Evolutionary conservation across 768 basidiomycete genomes (phyloP).

Genomic region (Podaxis sp.): DNA sequence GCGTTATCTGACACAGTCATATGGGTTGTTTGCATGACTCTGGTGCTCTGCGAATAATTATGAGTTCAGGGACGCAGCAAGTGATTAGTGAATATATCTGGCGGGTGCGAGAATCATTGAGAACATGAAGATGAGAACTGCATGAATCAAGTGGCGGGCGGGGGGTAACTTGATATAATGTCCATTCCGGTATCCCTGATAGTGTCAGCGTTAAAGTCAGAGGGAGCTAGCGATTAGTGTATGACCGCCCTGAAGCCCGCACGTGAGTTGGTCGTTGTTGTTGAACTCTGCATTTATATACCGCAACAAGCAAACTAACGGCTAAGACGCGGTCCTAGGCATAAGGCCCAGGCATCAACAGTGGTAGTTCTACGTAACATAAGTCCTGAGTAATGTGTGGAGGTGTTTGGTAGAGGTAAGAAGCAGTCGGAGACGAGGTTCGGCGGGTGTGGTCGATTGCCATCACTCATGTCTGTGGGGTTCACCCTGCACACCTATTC

Average conservation of each 20-base stretch:
- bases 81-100: not conserved
- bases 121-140: not conserved
- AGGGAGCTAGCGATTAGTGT: not conserved
- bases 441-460: too few relatives aligned
- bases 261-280: not conserved
- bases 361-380: too few relatives aligned
- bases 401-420: too few relatives aligned
- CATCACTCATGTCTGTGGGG: not conserved
- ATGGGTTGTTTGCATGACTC: not conserved
- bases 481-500: not conserved
- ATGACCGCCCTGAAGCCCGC: not conserved
- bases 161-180: not conserved
- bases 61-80: not conserved
- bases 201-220: not conserved
- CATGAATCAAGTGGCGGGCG: not conserved
- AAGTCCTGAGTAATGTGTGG: too few relatives aligned
- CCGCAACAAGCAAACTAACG: too few relatives aligned
- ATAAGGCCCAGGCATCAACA: too few relatives aligned
- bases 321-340: too few relatives aligned
- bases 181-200: not conserved
- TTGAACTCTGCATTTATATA: too few relatives aligned
- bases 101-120: not conserved
- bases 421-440: too few relatives aligned
- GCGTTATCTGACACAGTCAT: not conserved
- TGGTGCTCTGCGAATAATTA: not conserved